Evolutionary conservation across 495 filamentous ascomycete species (phyloP), one percentile per base, ranked within the genome.

Genomic region (Hypoxylon perforatum): DNA sequence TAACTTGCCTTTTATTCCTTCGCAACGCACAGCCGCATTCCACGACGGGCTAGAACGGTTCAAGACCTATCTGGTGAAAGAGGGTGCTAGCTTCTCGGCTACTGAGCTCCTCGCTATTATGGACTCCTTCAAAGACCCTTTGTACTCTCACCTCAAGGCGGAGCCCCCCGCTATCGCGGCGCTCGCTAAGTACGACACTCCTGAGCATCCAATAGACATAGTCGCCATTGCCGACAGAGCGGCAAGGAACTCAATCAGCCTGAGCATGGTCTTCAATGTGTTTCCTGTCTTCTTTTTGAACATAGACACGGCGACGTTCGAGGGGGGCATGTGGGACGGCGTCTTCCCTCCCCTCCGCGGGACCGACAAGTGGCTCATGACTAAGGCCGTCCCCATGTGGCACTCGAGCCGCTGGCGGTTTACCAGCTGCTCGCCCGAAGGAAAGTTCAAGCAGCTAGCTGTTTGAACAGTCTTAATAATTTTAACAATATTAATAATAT

Each of bases 201-300:
- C 42, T n/a, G 50, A 58, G 59, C 66, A 17, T 22, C 35, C 35
- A 11, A 38, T 38, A 3, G 35, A 38, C 35, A 38, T 38, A 11
- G 4, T 38, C 35, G 35, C 35, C 35, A 38, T 38, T 10, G 35
- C 35, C 35, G 9, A 38, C 35, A 38, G 3, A 11, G 35, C 35
- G 2, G 9, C 35, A 4, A 11, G 35, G 12, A 38, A 38, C 35
- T 38, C 35, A 3, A 38, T 38, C 35, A 38, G 35, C 35, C 35
- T 38, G 9, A 38, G 35, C 35, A 2, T 38, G 9, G 35, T 38
- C 35, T n/a, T 38, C 12, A 38, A 38, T 11, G 35, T 38, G 4
- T 10, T 80, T 44, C 74, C 75, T n/a, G 72, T 78, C 45, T 76
- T 80, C 42, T 65, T 76, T 17, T 63, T 78, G 22, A 78, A 80